Evolutionary conservation across 495 filamentous ascomycete genomes (phyloP).

Genomic region (Penicillium mononematosum): DNA sequence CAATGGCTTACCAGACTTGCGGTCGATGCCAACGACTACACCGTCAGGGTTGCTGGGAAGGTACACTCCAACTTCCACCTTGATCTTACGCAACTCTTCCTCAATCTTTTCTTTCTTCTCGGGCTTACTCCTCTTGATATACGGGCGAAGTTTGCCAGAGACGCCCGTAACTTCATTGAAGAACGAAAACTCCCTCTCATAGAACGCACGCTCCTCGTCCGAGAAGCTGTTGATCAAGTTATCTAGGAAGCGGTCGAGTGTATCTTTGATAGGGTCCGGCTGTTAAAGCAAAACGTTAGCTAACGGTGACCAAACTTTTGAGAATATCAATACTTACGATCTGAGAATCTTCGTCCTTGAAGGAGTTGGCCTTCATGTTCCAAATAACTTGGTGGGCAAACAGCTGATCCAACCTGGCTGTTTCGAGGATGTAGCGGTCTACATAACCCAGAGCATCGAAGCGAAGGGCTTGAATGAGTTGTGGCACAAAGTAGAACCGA

Average conservation of each 20-base stretch:
- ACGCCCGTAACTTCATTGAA: conserved; percentile 96
- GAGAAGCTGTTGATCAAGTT: conserved; percentile 82
- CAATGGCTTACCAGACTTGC: conserved; percentile 93
- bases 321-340: conserved; percentile 59
- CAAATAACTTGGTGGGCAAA: conserved; percentile 99
- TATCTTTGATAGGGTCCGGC: conserved; percentile 92
- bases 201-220: conserved; percentile 74
- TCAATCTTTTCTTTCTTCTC: conserved; percentile 99
- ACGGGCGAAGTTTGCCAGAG: conserved; percentile 91
- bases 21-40: conserved; percentile 94
- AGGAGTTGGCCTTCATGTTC: conserved; percentile 99
- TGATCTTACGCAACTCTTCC: conserved; percentile 90
- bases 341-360: conserved; percentile 91
- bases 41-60: conserved; percentile 96
- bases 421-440: conserved; percentile 93
- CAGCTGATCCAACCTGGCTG: conserved; percentile 89
- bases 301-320: conserved; percentile 1
- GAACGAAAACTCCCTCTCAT: conserved; percentile 93
- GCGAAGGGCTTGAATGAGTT: conserved; percentile 94
- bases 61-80: conserved; percentile 95
- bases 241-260: conserved; percentile 84
- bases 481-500: conserved; percentile 97
- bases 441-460: conserved; percentile 95
- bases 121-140: conserved; percentile 86
- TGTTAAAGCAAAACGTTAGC: conserved; percentile 48